Evolutionary conservation across 495 filamentous ascomycete species (phyloP).

Genomic region (Xanthoparmelia taractica): DNA sequence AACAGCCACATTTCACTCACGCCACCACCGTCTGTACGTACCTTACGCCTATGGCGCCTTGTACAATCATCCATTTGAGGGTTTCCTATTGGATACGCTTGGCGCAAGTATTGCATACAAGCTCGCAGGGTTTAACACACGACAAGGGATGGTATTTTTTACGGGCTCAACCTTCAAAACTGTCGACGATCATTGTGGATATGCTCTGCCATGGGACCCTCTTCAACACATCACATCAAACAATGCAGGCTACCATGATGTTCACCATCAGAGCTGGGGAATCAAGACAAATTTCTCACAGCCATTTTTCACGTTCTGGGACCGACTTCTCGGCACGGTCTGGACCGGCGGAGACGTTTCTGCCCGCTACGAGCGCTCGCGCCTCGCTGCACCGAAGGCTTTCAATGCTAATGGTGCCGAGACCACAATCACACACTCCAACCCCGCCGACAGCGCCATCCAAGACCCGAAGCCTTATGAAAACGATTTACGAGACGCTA

Average conservation of each 20-base stretch:
- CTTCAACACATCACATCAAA: slow-evolving; percentile 73
- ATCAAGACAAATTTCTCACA: slow-evolving; percentile 75
- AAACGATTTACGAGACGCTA: slow-evolving; percentile 23
- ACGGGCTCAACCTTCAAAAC: slow-evolving; percentile 69
- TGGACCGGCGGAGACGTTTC: slow-evolving; percentile 59
- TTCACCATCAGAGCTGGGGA: slow-evolving; percentile 86
- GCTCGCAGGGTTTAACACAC: slow-evolving; percentile 53
- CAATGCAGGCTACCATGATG: slow-evolving; percentile 80
- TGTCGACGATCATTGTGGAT: slow-evolving; percentile 82
- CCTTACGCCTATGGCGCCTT: slow-evolving; percentile 82
- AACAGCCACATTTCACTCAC: slow-evolving; percentile 65
- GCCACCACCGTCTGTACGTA: slow-evolving; percentile 83
- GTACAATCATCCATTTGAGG: slow-evolving; percentile 81
- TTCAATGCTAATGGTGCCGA: slow-evolving; percentile 23
- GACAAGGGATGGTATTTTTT: slow-evolving; percentile 69
- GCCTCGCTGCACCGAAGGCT: slow-evolving; percentile 31
- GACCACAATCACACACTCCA: slow-evolving; percentile 20
- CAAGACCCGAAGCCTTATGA: slow-evolving; percentile 22
- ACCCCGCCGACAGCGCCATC: slow-evolving; percentile 17
- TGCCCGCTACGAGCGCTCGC: slow-evolving; percentile 38
- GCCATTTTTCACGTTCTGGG: slow-evolving; percentile 85
- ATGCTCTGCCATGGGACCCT: slow-evolving; percentile 72
- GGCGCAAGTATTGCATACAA: slow-evolving; percentile 69
- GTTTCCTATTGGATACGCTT: slow-evolving; percentile 72
- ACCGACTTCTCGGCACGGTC: slow-evolving; percentile 60